Conservation (phyloP, 2,329 filamentous ascomycete species). For the Cladosporium oxysporum region DNA sequence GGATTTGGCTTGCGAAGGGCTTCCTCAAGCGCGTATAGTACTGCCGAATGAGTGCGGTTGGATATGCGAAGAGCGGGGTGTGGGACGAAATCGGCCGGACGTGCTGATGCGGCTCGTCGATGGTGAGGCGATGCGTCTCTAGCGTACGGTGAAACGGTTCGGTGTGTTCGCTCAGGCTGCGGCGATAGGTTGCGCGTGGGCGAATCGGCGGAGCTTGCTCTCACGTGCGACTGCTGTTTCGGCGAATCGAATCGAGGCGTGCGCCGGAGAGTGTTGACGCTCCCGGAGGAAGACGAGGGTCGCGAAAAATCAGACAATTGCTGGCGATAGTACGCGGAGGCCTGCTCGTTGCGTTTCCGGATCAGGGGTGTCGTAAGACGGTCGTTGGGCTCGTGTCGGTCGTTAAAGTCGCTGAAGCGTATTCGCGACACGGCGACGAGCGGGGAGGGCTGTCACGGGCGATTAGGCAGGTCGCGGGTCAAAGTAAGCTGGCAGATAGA, state of each 20-base stretch:
- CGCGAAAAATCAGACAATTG: conserved; percentile 42
- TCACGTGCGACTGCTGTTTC: conserved; percentile 38
- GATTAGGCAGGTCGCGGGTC: background rate
- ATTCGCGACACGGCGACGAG: conserved; percentile 45
- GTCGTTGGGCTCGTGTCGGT: conserved; percentile 57
- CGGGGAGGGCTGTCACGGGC: conserved; percentile 10
- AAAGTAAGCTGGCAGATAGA: background rate
- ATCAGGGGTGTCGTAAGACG: conserved; percentile 53
- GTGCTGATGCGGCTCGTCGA: conserved; percentile 33
- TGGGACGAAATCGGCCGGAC: conserved; percentile 38
- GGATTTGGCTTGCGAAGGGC: conserved; percentile 77
- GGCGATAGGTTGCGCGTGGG: conserved; percentile 24
- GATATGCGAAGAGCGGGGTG: conserved; percentile 70
- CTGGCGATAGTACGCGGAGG: conserved; percentile 32
- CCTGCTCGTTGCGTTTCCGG: conserved; percentile 51
- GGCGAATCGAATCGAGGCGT: conserved; percentile 52
- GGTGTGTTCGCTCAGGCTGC: conserved; percentile 27
- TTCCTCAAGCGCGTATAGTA: conserved; percentile 90
- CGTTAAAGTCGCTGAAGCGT: conserved; percentile 48
- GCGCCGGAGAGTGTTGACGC: conserved; percentile 55
- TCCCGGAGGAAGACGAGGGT: conserved; percentile 56
- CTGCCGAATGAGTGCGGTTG: conserved; percentile 80
- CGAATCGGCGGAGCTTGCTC: conserved; percentile 49
- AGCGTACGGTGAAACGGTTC: background rate
- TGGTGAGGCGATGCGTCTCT: conserved; percentile 30